A percentile compares a stretch with the other conserved stretches of the same genome.
phyloP scores from a whole-genome alignment of 1,284 basidiomycete species.

The Naganishia sp. region DNA sequence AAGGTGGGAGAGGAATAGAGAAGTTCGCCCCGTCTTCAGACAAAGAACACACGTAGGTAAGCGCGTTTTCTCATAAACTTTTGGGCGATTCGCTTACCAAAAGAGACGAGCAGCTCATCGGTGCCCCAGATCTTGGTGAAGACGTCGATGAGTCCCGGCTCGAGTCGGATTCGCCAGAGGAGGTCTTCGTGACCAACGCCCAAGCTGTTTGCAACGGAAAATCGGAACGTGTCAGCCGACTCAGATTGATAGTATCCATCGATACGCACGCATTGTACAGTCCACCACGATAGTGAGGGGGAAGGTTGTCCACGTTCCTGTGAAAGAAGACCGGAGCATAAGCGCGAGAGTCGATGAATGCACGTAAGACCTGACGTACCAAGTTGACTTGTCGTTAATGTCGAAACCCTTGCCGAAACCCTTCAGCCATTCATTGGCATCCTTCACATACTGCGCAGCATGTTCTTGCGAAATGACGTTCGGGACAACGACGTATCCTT shows the following conservation, averaged over 20 bases:
- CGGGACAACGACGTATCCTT: conserved; percentile 43
- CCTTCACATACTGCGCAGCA: conserved; percentile 38
- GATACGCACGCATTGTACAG: conserved; percentile 30
- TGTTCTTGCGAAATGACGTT: conserved; percentile 39
- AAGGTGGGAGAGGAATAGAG: conserved; percentile 45
- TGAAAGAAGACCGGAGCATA: neutral
- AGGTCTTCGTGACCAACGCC: conserved; percentile 52
- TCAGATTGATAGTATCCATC: too few species aligned
- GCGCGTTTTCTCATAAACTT: conserved; percentile 3
- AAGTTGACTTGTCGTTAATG: conserved; percentile 46
- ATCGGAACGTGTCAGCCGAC: neutral
- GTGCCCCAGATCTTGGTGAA: conserved; percentile 54
- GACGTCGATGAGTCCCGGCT: conserved; percentile 46
- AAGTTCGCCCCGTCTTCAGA: conserved; percentile 44
- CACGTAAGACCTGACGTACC: conserved; percentile 21
- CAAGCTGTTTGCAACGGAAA: conserved; percentile 43
- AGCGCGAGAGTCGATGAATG: neutral
- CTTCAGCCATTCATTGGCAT: conserved; percentile 45
- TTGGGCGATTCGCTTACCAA: conserved; percentile 37
- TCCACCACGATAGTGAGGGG: conserved; percentile 30
- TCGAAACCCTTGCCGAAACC: conserved; percentile 46
- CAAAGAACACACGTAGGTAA: conserved; percentile 10
- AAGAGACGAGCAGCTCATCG: conserved; percentile 51
- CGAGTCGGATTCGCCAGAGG: conserved; percentile 52
- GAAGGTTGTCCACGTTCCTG: conserved; percentile 32